Conservation (phyloP, 306 rosid genomes). For the Bauhinia variegata region DNA sequence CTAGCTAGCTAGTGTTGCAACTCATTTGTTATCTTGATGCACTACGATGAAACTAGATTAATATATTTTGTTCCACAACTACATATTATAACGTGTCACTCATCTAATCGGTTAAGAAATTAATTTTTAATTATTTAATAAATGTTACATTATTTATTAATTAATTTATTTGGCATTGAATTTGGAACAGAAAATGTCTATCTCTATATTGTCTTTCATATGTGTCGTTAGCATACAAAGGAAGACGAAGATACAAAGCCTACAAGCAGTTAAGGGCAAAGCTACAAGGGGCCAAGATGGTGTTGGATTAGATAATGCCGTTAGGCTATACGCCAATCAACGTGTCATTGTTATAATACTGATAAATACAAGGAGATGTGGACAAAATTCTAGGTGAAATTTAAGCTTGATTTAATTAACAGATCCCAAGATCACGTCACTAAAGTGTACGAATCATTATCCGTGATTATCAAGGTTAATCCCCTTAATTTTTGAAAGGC, state of each 20-base stretch:
- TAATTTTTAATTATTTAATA: no score
- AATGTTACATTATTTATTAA: no score
- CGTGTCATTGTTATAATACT: constrained; percentile 4
- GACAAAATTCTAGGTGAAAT: constrained; percentile 46
- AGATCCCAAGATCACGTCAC: constrained; percentile 40
- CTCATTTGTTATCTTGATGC: not conserved
- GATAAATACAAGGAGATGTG: constrained; percentile 23
- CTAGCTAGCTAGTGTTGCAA: not conserved
- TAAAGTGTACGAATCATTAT: constrained; percentile 24
- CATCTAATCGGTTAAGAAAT: no score
- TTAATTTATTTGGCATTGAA: no score
- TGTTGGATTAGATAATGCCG: constrained; percentile 16
- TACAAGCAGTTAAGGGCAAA: constrained; percentile 29
- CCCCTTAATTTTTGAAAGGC: not conserved
- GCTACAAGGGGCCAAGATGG: constrained; percentile 3
- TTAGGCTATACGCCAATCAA: constrained; percentile 23
- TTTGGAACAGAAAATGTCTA: no score
- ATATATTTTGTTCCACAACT: no score
- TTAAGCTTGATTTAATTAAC: constrained; percentile 20
- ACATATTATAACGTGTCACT: no score
- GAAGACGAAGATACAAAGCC: constrained; percentile 12
- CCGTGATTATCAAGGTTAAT: constrained; percentile 31
- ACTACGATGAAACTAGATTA: constrained; percentile 22
- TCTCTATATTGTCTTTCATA: constrained; percentile 15
- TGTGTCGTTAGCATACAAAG: constrained; percentile 9